Percentiles rank a stretch among this genome's conserved stretches.
phyloP scores from a whole-genome alignment of 2,329 filamentous ascomycete species.

The Claviceps humidiphila region DNA sequence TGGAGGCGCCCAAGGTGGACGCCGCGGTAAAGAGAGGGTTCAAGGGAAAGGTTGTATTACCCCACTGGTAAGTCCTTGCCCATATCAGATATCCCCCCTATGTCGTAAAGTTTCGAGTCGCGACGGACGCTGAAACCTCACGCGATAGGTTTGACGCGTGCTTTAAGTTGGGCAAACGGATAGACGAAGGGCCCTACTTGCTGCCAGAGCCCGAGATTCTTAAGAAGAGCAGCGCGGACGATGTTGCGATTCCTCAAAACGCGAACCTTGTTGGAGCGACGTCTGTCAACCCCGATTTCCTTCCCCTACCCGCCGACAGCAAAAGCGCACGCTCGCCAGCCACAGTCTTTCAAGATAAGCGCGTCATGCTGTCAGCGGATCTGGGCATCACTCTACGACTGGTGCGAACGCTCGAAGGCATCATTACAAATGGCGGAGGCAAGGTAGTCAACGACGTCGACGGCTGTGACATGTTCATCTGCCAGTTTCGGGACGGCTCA shows the following conservation, averaged over 20 bases:
- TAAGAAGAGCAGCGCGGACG: constrained; percentile 40
- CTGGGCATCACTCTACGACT: constrained; percentile 57
- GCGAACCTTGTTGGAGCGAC: constrained; percentile 56
- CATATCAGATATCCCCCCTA: too few species aligned
- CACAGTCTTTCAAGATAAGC: constrained; percentile 64
- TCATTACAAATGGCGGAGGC: constrained; percentile 63
- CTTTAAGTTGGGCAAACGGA: constrained; percentile 79
- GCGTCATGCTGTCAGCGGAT: constrained; percentile 65
- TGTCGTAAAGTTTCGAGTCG: background rate
- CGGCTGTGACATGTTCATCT: constrained; percentile 71
- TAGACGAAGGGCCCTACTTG: constrained; percentile 75
- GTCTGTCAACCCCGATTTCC: constrained; percentile 30
- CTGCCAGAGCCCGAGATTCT: constrained; percentile 80
- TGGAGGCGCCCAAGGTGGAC: constrained; percentile 60
- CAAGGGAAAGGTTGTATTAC: constrained; percentile 72
- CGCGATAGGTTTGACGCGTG: constrained; percentile 80
- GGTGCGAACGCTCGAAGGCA: constrained; percentile 49
- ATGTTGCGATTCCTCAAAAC: constrained; percentile 42
- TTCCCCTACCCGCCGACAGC: constrained; percentile 29
- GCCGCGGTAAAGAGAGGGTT: constrained; percentile 50
- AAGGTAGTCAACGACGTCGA: constrained; percentile 50
- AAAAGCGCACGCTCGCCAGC: constrained; percentile 36
- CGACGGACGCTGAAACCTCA: background rate
- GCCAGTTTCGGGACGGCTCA: constrained; percentile 69
- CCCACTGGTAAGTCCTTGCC: constrained; percentile 58